phyloP scores from a whole-genome alignment of 78 protist species.

The Dictyostelium citrinum region DNA sequence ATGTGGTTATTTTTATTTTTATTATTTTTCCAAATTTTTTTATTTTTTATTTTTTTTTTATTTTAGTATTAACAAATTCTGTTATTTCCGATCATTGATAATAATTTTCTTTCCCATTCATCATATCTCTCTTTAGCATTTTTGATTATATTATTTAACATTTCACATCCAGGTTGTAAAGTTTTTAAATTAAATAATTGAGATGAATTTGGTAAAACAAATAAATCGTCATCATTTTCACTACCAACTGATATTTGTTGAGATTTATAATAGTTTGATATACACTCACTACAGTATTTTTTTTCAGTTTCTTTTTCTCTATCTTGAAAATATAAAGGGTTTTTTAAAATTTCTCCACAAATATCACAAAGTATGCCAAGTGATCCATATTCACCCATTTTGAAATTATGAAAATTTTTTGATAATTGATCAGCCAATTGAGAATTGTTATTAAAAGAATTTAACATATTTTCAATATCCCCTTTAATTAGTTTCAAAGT shows the following conservation, averaged over 20 bases:
- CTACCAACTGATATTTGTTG: not conserved
- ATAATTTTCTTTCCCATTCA: not conserved
- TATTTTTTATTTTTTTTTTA: too few relatives aligned
- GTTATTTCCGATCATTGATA: not conserved
- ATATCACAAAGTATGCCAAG: not conserved
- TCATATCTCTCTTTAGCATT: not conserved
- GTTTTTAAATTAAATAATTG: not conserved
- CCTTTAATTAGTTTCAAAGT: not conserved
- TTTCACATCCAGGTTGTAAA: not conserved
- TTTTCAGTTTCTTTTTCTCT: not conserved
- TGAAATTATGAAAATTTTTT: not conserved
- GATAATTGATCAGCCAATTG: not conserved
- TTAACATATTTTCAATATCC: not conserved
- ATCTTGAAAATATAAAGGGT: not conserved
- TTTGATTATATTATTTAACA: not conserved
- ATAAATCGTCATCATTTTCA: not conserved
- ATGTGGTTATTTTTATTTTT: too few relatives aligned
- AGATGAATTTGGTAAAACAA: not conserved
- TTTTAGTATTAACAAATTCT: too few relatives aligned
- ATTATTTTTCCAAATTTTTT: too few relatives aligned
- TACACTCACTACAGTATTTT: not conserved
- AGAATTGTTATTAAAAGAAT: not conserved
- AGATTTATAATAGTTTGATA: not conserved
- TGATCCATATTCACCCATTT: not conserved
- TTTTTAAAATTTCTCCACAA: not conserved